These are phyloP conservation scores for Xylaria acuta DNA, from an alignment of 495 filamentous ascomycete species.

Conservation along the genomic window DNA sequence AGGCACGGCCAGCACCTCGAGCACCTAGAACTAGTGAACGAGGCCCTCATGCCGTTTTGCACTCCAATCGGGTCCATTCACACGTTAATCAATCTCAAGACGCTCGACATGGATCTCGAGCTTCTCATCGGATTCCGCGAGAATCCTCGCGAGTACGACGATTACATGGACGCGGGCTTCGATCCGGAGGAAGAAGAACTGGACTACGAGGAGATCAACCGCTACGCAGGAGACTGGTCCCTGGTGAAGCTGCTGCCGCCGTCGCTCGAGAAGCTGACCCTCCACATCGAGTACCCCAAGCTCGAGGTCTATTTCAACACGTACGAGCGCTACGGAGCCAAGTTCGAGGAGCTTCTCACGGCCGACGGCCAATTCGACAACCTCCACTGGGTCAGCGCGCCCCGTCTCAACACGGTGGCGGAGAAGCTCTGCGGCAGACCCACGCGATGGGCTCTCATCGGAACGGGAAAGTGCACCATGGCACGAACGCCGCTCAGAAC, in stretches of 20 bases:
- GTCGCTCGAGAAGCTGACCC: not conserved
- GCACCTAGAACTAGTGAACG: not conserved
- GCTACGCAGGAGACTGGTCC: not conserved
- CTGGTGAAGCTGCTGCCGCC: not conserved
- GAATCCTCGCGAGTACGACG: not conserved
- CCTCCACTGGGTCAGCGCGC: not conserved
- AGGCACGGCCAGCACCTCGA: not conserved
- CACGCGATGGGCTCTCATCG: not conserved
- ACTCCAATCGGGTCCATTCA: not conserved
- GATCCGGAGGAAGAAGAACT: not conserved
- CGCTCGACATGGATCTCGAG: conserved; percentile 15
- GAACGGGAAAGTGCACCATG: not conserved
- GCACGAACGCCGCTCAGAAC: not conserved
- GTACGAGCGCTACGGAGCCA: conserved; percentile 13
- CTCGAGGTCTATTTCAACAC: not conserved
- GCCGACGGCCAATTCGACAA: not conserved
- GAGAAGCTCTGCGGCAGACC: not conserved
- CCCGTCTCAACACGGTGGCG: not conserved
- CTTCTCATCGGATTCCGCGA: conserved; percentile 12
- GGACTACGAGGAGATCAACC: not conserved
- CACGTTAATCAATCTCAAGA: not conserved
- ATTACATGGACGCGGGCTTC: not conserved
- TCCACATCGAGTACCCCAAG: not conserved
- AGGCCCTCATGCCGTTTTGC: not conserved
- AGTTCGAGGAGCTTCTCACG: conserved; percentile 13